These are phyloP conservation scores for Xylaria scruposa DNA, from an alignment of 495 filamentous ascomycete genomes.

Conservation along the genomic window DNA sequence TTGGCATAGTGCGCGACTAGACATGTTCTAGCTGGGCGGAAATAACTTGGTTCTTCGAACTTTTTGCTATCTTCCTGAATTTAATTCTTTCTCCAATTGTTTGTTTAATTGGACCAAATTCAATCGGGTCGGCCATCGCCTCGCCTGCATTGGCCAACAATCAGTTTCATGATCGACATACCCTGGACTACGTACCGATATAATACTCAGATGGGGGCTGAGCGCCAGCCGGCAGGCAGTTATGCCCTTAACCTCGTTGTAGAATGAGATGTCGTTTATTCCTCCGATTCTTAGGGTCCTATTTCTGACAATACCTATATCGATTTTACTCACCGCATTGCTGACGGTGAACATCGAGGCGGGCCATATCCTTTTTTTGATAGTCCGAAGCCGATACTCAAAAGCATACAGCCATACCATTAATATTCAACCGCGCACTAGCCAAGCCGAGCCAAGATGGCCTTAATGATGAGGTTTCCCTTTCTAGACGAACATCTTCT, in stretches of 20 bases:
- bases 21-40: neutral
- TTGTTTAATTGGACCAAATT: neutral
- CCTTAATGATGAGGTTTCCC: neutral
- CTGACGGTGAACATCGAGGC: neutral
- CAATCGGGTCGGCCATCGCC: neutral
- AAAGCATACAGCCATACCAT: neutral
- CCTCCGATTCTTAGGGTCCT: neutral
- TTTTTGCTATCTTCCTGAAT: neutral
- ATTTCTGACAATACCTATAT: neutral
- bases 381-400: neutral
- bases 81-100: neutral
- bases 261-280: constrained; percentile 1
- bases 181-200: neutral
- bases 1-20: constrained; percentile 11
- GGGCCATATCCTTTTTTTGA: neutral
- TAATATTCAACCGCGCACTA: neutral
- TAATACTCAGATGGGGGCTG: neutral
- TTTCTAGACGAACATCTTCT: constrained; percentile 5
- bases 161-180: constrained; percentile 10
- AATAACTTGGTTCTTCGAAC: constrained; percentile 3
- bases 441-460: constrained; percentile 12
- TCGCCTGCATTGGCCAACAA: constrained; percentile 7
- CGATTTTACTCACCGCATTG: constrained; percentile 5
- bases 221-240: constrained; percentile 9
- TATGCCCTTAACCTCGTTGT: constrained; percentile 1